phyloP scores from a whole-genome alignment of 257 asterid genomes.

The Oldenlandia corymbosa region DNA sequence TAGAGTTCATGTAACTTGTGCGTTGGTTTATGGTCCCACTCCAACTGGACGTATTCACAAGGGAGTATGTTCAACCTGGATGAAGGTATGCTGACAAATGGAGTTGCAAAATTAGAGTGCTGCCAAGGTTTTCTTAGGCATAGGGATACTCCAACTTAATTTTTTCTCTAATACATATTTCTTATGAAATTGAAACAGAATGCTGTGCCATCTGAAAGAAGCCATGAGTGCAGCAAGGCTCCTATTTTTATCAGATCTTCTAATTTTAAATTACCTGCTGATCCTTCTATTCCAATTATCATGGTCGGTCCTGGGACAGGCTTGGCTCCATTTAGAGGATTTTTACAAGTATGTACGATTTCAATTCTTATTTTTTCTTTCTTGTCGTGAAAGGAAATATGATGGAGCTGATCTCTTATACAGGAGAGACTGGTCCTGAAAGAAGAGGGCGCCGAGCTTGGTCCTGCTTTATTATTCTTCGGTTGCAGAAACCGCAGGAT shows the following conservation, averaged over 20 bases:
- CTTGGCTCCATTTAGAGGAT: conserved; percentile 82
- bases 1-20: conserved; percentile 69
- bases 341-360: conserved; percentile 43
- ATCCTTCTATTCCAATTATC: conserved; percentile 54
- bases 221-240: conserved; percentile 52
- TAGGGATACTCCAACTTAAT: neutral
- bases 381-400: conserved; percentile 7
- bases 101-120: neutral
- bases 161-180: neutral
- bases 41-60: conserved; percentile 76
- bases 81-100: conserved; percentile 46
- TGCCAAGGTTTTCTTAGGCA: neutral
- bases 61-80: conserved; percentile 88
- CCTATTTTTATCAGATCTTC: conserved; percentile 68
- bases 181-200: conserved; percentile 34
- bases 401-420: conserved; percentile 12
- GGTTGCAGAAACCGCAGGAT: conserved; percentile 73
- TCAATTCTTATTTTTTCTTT: conserved; percentile 4
- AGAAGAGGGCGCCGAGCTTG: conserved; percentile 55
- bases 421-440: conserved; percentile 69
- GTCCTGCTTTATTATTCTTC: conserved; percentile 60
- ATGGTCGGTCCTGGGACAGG: conserved; percentile 91
- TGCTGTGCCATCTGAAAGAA: conserved; percentile 50
- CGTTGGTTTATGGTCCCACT: conserved; percentile 60
- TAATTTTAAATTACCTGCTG: conserved; percentile 62